These are phyloP conservation scores for Fusarium metavorans DNA, from an alignment of 2,329 filamentous ascomycete genomes.

Conservation along the genomic window DNA sequence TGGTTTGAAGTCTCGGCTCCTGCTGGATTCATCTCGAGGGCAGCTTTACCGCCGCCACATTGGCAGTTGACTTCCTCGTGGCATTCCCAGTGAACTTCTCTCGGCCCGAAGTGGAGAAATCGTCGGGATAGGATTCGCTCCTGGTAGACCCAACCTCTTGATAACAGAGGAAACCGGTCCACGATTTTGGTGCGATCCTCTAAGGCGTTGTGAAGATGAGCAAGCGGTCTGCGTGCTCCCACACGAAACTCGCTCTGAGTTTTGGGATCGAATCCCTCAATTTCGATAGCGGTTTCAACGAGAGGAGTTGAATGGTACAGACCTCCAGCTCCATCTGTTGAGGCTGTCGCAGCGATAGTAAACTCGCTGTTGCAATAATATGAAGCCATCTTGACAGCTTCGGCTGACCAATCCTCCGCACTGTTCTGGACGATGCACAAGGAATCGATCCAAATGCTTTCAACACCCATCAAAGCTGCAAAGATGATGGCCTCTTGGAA, in stretches of 20 bases:
- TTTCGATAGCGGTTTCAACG: neutral
- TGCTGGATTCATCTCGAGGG: constrained; percentile 3
- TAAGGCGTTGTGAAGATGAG: constrained; percentile 2
- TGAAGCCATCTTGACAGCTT: constrained; percentile 14
- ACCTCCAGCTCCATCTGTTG: neutral
- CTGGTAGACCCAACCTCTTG: constrained; percentile 14
- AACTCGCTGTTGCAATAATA: constrained; percentile 15
- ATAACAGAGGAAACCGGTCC: constrained; percentile 2
- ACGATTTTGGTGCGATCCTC: constrained; percentile 1
- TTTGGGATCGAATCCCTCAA: neutral
- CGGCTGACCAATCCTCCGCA: neutral
- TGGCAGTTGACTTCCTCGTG: constrained; percentile 5
- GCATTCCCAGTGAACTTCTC: constrained; percentile 11
- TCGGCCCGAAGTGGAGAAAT: constrained; percentile 9
- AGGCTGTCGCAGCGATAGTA: constrained; percentile 2
- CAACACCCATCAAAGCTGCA: neutral
- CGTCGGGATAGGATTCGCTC: constrained; percentile 1
- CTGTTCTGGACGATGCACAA: constrained; percentile 15
- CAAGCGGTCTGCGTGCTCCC: neutral
- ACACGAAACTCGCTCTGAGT: neutral
- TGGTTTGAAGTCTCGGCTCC: constrained; percentile 2
- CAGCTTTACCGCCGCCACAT: constrained; percentile 6
- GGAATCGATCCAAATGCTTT: constrained; percentile 13
- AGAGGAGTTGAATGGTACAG: neutral
- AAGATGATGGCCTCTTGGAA: constrained; percentile 7